A percentile compares a stretch with the other conserved stretches of the same genome.
Evolutionary conservation across 176 grass and related monocot genomes (phyloP).

Genomic region (Phyllostachys edulis): DNA sequence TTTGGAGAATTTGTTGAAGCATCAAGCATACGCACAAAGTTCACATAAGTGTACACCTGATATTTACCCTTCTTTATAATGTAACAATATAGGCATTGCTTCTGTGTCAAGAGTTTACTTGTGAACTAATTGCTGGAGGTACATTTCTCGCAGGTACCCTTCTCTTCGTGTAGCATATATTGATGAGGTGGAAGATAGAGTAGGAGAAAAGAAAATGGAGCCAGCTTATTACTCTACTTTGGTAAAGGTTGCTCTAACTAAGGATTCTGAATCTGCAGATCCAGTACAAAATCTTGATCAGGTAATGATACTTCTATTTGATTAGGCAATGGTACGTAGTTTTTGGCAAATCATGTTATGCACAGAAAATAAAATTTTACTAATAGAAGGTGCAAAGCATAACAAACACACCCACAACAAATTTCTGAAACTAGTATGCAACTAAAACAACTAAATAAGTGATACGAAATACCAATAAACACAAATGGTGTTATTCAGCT

Average conservation of each 20-base stretch:
- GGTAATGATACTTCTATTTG: slow-evolving; percentile 43
- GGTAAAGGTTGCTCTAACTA: slow-evolving; percentile 79
- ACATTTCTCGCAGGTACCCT: slow-evolving; percentile 60
- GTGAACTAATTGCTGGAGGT: slow-evolving; percentile 1
- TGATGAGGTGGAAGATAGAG: slow-evolving; percentile 75
- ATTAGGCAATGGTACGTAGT: neutral
- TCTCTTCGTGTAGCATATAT: slow-evolving; percentile 95
- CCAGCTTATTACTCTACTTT: slow-evolving; percentile 88
- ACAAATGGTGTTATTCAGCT: neutral
- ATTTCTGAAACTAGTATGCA: slow-evolving; percentile 1
- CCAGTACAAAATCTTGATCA: slow-evolving; percentile 86
- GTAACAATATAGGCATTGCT: neutral
- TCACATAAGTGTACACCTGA: neutral
- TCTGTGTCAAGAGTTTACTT: slow-evolving; percentile 14
- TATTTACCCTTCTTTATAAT: slow-evolving; percentile 12
- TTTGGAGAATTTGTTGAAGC: neutral
- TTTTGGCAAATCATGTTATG: slow-evolving; percentile 16
- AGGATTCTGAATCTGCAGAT: slow-evolving; percentile 58
- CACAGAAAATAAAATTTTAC: neutral
- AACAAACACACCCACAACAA: neutral
- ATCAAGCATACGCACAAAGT: neutral
- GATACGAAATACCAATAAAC: slow-evolving; percentile 2
- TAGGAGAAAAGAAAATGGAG: slow-evolving; percentile 72
- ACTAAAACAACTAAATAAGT: slow-evolving; percentile 7
- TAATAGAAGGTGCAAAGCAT: neutral